Evolutionary conservation across 2,329 filamentous ascomycete species (phyloP), one percentile per base, ranked within the genome.

Genomic region (Botryotinia narcissicola): DNA sequence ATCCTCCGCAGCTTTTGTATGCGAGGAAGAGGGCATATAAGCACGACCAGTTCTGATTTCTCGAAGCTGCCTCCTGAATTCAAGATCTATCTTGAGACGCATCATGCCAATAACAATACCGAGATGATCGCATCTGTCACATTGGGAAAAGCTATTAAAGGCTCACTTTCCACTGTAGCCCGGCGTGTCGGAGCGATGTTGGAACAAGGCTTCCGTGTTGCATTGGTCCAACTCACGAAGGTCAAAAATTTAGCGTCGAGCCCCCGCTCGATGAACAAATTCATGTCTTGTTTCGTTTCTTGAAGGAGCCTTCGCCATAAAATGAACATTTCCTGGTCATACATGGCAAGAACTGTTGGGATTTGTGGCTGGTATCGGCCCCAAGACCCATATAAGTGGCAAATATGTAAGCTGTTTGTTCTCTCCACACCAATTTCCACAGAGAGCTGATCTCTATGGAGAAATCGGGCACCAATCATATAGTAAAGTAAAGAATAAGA

Each of bases 51-150:
- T 71, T 16, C 70, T 57, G 4, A 71, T 66, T 29, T 66, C 70
- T 32, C 46, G 70, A 25, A 71, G 46, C 14, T 66, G 59, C n/a
- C 60, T 29, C 10, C 70, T 64, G 25, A 71, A 71, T 1, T 71
- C 46, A 25, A 71, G 32, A 40, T 71, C 60, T 6, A 64, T 64
- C 25, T 64, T 40, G 10, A 71, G 9, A 12, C 42, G 42, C 42
- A 16, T 18, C 42, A 63, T 48, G 4, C 32, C 42, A 16, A 57
- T 0, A 3, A 9, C 0, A 6, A 71, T 2, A 44, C 3, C 9
- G 6, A 40, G 3, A n/a, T 54, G 35, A 5, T n/a, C 18, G 20
- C 70, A 71, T 35, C 60, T 64, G 8, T 71, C 35, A 57, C 35
- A 71, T 32, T 32, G 2, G 12, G 60, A 35, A 7, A 71, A 71